These are phyloP conservation scores for Eutrema japonicum DNA, from an alignment of 345 rosid genomes.

Conservation along the genomic window DNA sequence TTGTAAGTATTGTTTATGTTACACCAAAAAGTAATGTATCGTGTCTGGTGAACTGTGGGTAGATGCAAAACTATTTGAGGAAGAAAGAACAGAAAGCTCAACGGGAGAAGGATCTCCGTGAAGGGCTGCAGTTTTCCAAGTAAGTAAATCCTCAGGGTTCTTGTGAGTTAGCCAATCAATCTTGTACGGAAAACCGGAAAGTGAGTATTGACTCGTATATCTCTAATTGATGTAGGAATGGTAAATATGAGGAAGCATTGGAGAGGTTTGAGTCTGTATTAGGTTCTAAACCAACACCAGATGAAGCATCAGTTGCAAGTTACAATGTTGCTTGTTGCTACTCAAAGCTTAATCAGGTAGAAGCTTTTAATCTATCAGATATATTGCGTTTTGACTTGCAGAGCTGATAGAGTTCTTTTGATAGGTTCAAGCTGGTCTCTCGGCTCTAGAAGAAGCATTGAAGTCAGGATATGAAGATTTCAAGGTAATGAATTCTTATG, in stretches of 20 bases:
- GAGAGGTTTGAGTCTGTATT: constrained; percentile 92
- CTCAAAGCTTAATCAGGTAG: constrained; percentile 87
- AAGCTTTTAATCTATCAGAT: background rate
- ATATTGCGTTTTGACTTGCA: constrained; percentile 14
- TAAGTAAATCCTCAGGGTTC: constrained; percentile 51
- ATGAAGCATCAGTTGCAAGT: constrained; percentile 81
- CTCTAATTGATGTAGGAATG: constrained; percentile 53
- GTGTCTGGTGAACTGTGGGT: constrained; percentile 33
- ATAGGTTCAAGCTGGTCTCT: constrained; percentile 87
- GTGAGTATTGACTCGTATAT: constrained; percentile 2
- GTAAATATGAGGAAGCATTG: constrained; percentile 79
- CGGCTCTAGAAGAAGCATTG: constrained; percentile 92
- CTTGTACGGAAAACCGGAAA: background rate
- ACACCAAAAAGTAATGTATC: constrained; percentile 23
- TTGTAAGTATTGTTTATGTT: background rate
- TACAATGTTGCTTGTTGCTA: constrained; percentile 97
- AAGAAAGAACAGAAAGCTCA: constrained; percentile 77
- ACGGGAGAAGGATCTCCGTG: constrained; percentile 79
- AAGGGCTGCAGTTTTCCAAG: constrained; percentile 82
- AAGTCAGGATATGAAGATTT: constrained; percentile 84
- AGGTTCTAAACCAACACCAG: constrained; percentile 80
- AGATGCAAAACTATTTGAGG: constrained; percentile 81
- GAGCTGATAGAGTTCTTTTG: constrained; percentile 10
- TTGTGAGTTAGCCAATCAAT: constrained; percentile 5
- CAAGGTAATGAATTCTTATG: constrained; percentile 55